Evolutionary conservation across 768 basidiomycete genomes (phyloP).

Genomic region (Galerina marginata): DNA sequence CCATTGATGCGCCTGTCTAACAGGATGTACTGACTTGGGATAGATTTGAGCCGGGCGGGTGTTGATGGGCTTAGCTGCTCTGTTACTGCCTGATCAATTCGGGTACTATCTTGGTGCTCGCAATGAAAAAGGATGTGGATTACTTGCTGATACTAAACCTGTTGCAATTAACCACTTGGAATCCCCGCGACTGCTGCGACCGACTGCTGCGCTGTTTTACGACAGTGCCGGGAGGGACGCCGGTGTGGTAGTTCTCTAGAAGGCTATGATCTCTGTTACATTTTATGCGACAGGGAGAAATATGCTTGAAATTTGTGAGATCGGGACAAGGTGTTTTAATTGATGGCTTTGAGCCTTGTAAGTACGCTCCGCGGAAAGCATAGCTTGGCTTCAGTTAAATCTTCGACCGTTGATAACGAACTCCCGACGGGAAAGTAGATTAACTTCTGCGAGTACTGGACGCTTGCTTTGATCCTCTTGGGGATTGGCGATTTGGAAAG

Average conservation of each 20-base stretch:
- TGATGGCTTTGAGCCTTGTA: slow-evolving; percentile 25
- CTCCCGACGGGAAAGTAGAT: too few relatives aligned
- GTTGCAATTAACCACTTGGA: too few relatives aligned
- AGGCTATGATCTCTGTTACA: slow-evolving; percentile 41
- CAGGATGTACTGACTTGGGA: slow-evolving; percentile 40
- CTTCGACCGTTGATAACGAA: too few relatives aligned
- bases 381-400: too few relatives aligned
- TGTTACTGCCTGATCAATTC: slow-evolving; percentile 25
- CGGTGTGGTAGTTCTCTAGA: slow-evolving; percentile 45
- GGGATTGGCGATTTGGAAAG: too few relatives aligned
- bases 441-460: too few relatives aligned
- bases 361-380: too few relatives aligned
- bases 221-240: too few relatives aligned
- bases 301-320: slow-evolving; percentile 49
- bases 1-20: slow-evolving; percentile 38
- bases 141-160: slow-evolving; percentile 48
- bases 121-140: slow-evolving; percentile 39
- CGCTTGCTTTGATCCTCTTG: too few relatives aligned
- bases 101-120: slow-evolving; percentile 34
- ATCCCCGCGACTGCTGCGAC: too few relatives aligned
- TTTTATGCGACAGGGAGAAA: slow-evolving; percentile 30
- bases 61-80: slow-evolving; percentile 2
- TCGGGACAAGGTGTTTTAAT: slow-evolving; percentile 48
- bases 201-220: slow-evolving; percentile 30
- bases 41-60: slow-evolving; percentile 30